These are phyloP conservation scores for Cucurbita pepo DNA, from an alignment of 306 rosid genomes.

Conservation along the genomic window DNA sequence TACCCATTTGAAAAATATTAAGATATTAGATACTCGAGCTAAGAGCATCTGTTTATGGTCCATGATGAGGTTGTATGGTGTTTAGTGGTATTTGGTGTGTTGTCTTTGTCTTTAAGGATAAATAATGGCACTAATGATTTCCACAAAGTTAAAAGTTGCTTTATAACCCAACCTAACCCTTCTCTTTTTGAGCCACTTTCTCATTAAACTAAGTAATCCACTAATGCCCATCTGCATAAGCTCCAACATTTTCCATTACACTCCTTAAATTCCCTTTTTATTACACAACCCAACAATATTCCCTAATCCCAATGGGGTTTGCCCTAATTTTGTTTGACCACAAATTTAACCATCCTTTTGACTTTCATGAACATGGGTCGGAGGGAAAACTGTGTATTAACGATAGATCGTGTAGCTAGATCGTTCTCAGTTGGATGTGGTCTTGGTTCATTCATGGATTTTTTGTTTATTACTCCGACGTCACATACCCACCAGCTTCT, in stretches of 20 bases:
- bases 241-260: slow-evolving; percentile 25
- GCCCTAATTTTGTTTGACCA: background rate
- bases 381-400: no score
- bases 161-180: slow-evolving; percentile 40
- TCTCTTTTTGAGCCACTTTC: slow-evolving; percentile 13
- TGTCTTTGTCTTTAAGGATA: slow-evolving; percentile 56
- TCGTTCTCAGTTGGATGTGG: no score
- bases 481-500: no score
- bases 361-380: no score
- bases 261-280: background rate
- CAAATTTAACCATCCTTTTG: background rate
- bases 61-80: slow-evolving; percentile 28
- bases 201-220: slow-evolving; percentile 11
- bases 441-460: no score
- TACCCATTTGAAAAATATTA: no score
- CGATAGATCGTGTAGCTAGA: no score
- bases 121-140: slow-evolving; percentile 37
- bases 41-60: slow-evolving; percentile 46
- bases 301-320: background rate
- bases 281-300: background rate
- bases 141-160: slow-evolving; percentile 13
- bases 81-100: slow-evolving; percentile 36
- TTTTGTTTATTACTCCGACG: no score
- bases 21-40: no score
- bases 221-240: slow-evolving; percentile 24